phyloP scores from a whole-genome alignment of 306 rosid genomes.

The Clitoria ternatea region DNA sequence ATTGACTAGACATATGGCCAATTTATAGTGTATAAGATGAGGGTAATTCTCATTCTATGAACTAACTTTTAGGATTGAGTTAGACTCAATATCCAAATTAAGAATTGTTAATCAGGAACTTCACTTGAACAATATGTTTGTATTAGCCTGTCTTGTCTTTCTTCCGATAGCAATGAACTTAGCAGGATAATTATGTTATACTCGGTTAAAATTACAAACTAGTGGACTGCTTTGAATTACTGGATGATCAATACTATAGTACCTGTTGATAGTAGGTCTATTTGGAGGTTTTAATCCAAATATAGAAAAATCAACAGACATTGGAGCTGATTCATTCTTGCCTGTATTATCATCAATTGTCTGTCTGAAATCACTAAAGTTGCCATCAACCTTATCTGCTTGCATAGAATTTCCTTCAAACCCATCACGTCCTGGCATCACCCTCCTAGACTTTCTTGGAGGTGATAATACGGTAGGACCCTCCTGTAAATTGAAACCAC shows the following conservation, averaged over 20 bases:
- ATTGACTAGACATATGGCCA: no score
- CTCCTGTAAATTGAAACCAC: conserved; percentile 53
- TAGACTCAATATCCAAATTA: no score
- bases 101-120: background rate
- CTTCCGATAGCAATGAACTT: background rate
- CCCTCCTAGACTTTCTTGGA: conserved; percentile 87
- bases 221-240: background rate
- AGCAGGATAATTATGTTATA: background rate
- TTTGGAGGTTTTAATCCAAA: conserved; percentile 78
- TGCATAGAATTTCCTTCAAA: conserved; percentile 53
- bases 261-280: conserved; percentile 93
- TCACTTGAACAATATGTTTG: background rate
- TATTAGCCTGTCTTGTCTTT: background rate
- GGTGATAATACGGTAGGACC: conserved; percentile 86
- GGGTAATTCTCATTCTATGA: no score
- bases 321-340: conserved; percentile 56
- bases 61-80: no score
- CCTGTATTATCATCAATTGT: conserved; percentile 57
- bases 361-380: conserved; percentile 42
- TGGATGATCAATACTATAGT: background rate
- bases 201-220: background rate
- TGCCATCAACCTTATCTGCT: conserved; percentile 47
- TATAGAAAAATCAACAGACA: conserved; percentile 81
- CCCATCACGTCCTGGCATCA: conserved; percentile 71
- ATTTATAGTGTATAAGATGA: no score